These are phyloP conservation scores for Leccinum rimulosum DNA, from an alignment of 768 basidiomycete genomes.

Conservation along the genomic window DNA sequence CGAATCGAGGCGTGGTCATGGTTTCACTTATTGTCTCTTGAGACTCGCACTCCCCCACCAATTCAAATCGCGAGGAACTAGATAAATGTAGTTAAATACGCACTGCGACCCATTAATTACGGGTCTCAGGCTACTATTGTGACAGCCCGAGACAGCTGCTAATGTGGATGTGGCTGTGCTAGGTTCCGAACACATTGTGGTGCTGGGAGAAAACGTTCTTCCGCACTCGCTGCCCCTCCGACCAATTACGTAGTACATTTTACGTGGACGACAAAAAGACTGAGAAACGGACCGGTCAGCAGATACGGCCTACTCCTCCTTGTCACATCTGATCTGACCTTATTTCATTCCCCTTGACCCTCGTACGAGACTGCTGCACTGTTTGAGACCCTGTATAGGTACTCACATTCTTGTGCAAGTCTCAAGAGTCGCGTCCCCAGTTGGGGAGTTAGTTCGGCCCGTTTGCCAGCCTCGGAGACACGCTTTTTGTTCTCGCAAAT, in stretches of 20 bases:
- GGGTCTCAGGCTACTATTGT: not conserved
- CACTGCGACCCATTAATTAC: not conserved
- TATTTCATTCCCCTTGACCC: not conserved
- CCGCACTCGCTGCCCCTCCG: too few species aligned
- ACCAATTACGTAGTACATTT: slow-evolving; percentile 13
- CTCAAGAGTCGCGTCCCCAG: not conserved
- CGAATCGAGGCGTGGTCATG: not conserved
- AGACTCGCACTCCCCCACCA: not conserved
- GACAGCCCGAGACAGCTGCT: not conserved
- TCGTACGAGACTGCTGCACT: not conserved
- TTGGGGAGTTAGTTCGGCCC: not conserved
- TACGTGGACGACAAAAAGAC: slow-evolving; percentile 16
- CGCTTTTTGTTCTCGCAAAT: slow-evolving; percentile 24
- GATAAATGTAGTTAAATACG: too few species aligned
- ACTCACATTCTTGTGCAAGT: not conserved
- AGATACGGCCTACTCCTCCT: not conserved
- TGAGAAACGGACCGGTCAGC: not conserved
- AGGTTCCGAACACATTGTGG: slow-evolving; percentile 11
- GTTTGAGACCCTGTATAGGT: not conserved
- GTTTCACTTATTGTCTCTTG: slow-evolving; percentile 7
- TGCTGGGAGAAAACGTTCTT: too few species aligned
- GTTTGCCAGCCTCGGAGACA: not conserved
- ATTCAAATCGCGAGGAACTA: not conserved
- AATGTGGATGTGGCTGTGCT: slow-evolving; percentile 20
- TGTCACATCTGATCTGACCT: not conserved